These are phyloP conservation scores for Saururus chinensis DNA, from an alignment of 164 flowering plant genomes.

Conservation along the genomic window DNA sequence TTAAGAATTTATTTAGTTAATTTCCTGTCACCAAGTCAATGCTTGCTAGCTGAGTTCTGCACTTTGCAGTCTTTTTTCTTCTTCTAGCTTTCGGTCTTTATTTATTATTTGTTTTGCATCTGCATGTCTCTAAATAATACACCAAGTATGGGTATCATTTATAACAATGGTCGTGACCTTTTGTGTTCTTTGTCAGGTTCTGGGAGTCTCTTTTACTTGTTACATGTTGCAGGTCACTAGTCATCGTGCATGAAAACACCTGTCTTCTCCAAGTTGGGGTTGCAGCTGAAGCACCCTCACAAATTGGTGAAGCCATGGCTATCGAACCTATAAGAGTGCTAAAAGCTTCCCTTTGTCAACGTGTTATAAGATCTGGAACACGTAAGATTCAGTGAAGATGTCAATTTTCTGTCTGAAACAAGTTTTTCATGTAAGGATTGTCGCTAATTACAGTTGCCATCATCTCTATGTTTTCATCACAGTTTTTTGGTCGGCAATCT, in stretches of 20 bases:
- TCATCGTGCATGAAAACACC: conserved; percentile 45
- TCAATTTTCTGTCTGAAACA: background rate
- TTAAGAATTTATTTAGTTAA: too few species aligned
- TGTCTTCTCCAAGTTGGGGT: conserved; percentile 76
- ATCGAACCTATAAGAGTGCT: conserved; percentile 59
- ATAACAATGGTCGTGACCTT: background rate
- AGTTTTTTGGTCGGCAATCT: too few species aligned
- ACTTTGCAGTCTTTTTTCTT: too few species aligned
- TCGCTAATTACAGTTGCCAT: background rate
- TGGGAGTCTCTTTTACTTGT: conserved; percentile 71
- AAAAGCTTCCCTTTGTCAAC: conserved; percentile 60
- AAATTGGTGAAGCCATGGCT: conserved; percentile 28
- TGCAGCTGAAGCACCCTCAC: conserved; percentile 45
- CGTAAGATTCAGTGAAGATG: conserved; percentile 35
- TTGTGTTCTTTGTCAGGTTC: conserved; percentile 36
- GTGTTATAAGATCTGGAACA: conserved; percentile 57
- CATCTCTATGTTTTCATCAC: too few species aligned
- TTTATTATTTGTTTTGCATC: background rate
- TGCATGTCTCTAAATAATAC: background rate
- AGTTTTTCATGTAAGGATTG: background rate
- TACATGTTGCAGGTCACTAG: conserved; percentile 82
- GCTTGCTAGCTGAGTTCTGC: too few species aligned
- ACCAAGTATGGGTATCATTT: background rate
- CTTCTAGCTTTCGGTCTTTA: background rate
- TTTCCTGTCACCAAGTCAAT: too few species aligned